A percentile compares a stretch with the other conserved stretches of the same genome.
Evolutionary conservation across 1,284 basidiomycete genomes (phyloP).

Genomic region (Phenoliferia sp.): DNA sequence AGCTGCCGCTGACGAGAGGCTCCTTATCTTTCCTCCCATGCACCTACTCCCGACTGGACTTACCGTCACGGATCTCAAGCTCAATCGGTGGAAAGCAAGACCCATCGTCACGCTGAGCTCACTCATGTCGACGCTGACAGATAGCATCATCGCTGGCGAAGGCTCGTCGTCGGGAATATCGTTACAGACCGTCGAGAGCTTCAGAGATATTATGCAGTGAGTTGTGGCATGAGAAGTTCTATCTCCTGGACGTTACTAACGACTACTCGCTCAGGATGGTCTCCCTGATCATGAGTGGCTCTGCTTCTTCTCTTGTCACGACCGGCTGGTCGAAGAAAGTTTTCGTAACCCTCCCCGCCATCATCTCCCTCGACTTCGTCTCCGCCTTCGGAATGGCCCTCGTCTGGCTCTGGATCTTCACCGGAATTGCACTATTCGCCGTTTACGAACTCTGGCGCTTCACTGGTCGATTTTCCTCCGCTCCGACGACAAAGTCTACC

Average conservation of each 20-base stretch:
- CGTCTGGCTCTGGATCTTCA: slow-evolving; percentile 31
- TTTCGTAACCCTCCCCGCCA: slow-evolving; percentile 30
- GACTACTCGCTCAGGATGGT: slow-evolving; percentile 20
- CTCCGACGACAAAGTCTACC: not conserved
- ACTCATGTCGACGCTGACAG: not conserved
- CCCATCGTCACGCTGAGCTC: slow-evolving; percentile 6
- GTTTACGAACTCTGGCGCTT: slow-evolving; percentile 35
- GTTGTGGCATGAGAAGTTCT: too few species aligned
- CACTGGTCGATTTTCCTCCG: slow-evolving; percentile 26
- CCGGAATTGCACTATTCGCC: slow-evolving; percentile 10
- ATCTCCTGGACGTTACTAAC: too few species aligned
- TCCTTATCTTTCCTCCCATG: slow-evolving; percentile 36
- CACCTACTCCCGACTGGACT: slow-evolving; percentile 31
- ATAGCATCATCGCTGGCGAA: slow-evolving; percentile 5
- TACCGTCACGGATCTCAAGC: slow-evolving; percentile 33
- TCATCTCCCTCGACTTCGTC: slow-evolving; percentile 35
- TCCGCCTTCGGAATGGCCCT: slow-evolving; percentile 34
- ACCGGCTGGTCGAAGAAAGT: slow-evolving; percentile 9
- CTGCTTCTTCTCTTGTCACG: not conserved
- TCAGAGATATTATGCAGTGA: slow-evolving; percentile 30
- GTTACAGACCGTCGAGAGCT: slow-evolving; percentile 22
- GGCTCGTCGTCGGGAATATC: slow-evolving; percentile 13
- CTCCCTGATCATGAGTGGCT: slow-evolving; percentile 10
- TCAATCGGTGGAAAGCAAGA: slow-evolving; percentile 22
- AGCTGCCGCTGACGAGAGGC: slow-evolving; percentile 5